phyloP scores from a whole-genome alignment of 352 stramenopile species.

The Halophytophthora polymorphica region DNA sequence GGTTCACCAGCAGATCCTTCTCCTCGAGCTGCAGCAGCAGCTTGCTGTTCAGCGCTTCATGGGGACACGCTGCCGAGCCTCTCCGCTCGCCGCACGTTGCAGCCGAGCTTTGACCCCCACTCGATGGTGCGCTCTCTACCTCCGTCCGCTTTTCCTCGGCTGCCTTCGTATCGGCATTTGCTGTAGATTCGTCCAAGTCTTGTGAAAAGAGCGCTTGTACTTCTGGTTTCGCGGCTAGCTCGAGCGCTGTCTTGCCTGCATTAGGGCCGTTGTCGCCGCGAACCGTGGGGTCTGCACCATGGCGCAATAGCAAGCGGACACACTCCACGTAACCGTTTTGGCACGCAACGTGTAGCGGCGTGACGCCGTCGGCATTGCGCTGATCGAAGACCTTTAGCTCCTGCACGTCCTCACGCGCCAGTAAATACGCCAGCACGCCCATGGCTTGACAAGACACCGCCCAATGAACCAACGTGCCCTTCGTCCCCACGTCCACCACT shows the following conservation, averaged over 20 bases:
- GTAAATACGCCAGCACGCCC: conserved; percentile 45
- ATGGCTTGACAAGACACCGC: conserved; percentile 68
- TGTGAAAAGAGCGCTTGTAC: conserved; percentile 37
- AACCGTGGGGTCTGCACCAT: conserved; percentile 41
- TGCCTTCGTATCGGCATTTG: background rate
- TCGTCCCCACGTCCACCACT: conserved; percentile 49
- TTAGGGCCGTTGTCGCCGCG: conserved; percentile 46
- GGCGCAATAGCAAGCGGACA: conserved; percentile 43
- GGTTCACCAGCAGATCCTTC: conserved; percentile 75
- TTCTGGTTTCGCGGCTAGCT: conserved; percentile 50
- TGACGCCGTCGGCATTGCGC: conserved; percentile 68
- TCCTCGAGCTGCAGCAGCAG: conserved; percentile 74
- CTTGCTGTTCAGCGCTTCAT: conserved; percentile 28
- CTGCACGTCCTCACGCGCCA: conserved; percentile 37
- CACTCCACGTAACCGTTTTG: conserved; percentile 52
- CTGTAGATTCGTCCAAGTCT: background rate
- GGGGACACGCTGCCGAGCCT: conserved; percentile 14
- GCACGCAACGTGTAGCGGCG: conserved; percentile 73
- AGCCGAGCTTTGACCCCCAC: background rate
- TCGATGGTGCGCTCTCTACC: conserved; percentile 1
- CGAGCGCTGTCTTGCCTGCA: conserved; percentile 50
- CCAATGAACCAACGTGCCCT: conserved; percentile 78
- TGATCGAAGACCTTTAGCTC: conserved; percentile 39
- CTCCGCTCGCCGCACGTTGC: conserved; percentile 1
- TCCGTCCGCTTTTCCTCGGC: background rate